A percentile compares a stretch with the other conserved stretches of the same genome.
Evolutionary conservation across 306 rosid genomes (phyloP).

Genomic region (Dicorynia guianensis): DNA sequence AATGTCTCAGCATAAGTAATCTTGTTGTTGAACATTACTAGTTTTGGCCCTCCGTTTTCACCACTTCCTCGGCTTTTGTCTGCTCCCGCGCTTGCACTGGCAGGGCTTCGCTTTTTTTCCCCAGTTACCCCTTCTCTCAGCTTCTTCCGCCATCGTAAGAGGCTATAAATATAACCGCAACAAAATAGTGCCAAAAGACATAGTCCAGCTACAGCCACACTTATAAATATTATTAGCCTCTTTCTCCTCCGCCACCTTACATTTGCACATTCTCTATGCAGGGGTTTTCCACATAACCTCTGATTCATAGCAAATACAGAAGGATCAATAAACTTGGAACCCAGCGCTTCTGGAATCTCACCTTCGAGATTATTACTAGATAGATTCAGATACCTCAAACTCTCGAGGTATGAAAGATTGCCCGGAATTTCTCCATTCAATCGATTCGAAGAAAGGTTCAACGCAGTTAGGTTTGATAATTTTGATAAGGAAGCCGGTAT

Average conservation of each 20-base stretch:
- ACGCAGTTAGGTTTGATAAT: slow-evolving; percentile 54
- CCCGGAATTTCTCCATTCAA: slow-evolving; percentile 65
- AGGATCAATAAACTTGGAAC: slow-evolving; percentile 59
- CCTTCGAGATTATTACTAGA: slow-evolving; percentile 72
- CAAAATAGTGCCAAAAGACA: slow-evolving; percentile 66
- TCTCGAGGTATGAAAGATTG: slow-evolving; percentile 45
- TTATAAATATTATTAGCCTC: slow-evolving; percentile 61
- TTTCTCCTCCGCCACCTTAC: slow-evolving; percentile 59
- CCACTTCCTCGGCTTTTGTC: slow-evolving; percentile 71
- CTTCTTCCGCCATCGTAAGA: slow-evolving; percentile 77
- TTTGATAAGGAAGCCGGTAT: slow-evolving; percentile 68
- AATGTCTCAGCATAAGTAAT: slow-evolving; percentile 75
- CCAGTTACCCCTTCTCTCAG: slow-evolving; percentile 70
- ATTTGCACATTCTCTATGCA: slow-evolving; percentile 63
- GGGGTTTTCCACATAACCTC: slow-evolving; percentile 71
- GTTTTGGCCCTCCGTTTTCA: slow-evolving; percentile 82
- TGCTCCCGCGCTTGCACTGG: slow-evolving; percentile 61
- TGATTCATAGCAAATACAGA: slow-evolving; percentile 58
- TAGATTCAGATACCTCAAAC: slow-evolving; percentile 63
- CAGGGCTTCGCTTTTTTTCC: slow-evolving; percentile 77
- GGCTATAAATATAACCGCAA: slow-evolving; percentile 76
- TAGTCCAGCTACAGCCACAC: slow-evolving; percentile 63
- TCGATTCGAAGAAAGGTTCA: slow-evolving; percentile 72
- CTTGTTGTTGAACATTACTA: slow-evolving; percentile 77
- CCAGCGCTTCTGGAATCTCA: slow-evolving; percentile 64